Evolutionary conservation across 2,329 filamentous ascomycete genomes (phyloP), one percentile per base, ranked within the genome.

Genomic region (Colletotrichum tanaceti): DNA sequence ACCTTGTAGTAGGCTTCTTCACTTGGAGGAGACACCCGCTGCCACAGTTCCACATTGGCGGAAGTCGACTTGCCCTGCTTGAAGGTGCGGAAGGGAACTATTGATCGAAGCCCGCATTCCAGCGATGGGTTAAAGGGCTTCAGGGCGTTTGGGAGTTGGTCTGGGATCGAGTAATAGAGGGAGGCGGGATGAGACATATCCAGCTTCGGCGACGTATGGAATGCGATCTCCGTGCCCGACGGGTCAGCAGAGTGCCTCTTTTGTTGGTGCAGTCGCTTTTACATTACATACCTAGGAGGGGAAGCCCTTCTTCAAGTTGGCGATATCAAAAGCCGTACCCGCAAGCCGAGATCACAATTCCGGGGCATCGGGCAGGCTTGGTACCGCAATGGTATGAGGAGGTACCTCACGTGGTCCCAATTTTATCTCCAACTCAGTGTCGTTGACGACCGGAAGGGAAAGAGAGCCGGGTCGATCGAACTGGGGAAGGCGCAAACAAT

Each of bases 111-210:
- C 22, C n/a, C 54, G 43, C 65, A 69, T 69, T 66, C 66, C 66
- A 65, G 44, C 55, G n/a, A 41, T 38, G 57, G 62, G 66, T 69
- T 69, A 57, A 69, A 52, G 20, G 38, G 49, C 38, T 35, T 28
- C n/a, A 66, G 47, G 50, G 62, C 49, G 55, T 24, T 35, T 44
- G 44, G 22, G 44, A 49, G 46, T 38, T 44, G 43, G 63, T 28
- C 53, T 16, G 49, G 43, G 50, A 38, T 58, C 62, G 44, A 65
- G 55, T 35, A 44, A 57, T 50, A 22, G 55, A 69, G 55, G 63
- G 66, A 66, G 62, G 63, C 50, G 50, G 61, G 62, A 60, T 65
- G 38, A 69, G 66, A 69, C 66, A 69, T 55, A 9, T 53, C 57
- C 62, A 60, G 50, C 46, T 46, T 69, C 20, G 41, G 39, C 24